phyloP scores from a whole-genome alignment of 2,329 filamentous ascomycete genomes.

The Phaeosphaeriaceae sp. region DNA sequence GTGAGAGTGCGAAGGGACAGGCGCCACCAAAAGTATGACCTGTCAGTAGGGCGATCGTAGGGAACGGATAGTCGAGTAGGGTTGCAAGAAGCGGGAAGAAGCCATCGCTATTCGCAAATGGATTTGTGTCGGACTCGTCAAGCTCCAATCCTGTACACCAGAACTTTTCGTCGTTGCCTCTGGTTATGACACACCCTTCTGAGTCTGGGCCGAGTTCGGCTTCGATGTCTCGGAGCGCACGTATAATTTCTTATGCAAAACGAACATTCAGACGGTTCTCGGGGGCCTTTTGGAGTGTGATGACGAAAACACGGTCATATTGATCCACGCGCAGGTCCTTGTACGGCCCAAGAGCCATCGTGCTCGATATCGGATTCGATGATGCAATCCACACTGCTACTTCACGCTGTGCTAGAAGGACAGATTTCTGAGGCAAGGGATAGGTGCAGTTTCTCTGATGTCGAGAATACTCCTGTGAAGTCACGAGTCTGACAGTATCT shows the following conservation, averaged over 20 bases:
- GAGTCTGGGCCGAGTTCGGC: conserved; percentile 54
- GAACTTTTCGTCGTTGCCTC: conserved; percentile 59
- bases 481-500: not conserved
- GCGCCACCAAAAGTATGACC: conserved; percentile 60
- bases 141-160: conserved; percentile 61
- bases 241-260: conserved; percentile 62
- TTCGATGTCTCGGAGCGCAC: conserved; percentile 58
- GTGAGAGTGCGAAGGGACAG: conserved; percentile 56
- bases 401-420: not conserved
- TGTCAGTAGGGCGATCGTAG: conserved; percentile 57
- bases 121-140: conserved; percentile 56
- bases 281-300: conserved; percentile 62
- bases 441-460: not conserved
- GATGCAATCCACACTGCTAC: not conserved
- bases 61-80: conserved; percentile 57
- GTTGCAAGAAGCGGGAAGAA: conserved; percentile 63
- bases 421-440: not conserved
- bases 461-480: not conserved
- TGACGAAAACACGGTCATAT: conserved; percentile 58
- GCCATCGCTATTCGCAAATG: conserved; percentile 63
- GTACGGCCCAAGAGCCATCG: conserved; percentile 41
- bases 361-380: not conserved
- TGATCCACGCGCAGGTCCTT: conserved; percentile 55
- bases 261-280: conserved; percentile 61
- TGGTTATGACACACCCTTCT: conserved; percentile 61